These are phyloP conservation scores for Trichoderma aggressivum DNA, from an alignment of 2,329 filamentous ascomycete genomes.

Conservation along the genomic window DNA sequence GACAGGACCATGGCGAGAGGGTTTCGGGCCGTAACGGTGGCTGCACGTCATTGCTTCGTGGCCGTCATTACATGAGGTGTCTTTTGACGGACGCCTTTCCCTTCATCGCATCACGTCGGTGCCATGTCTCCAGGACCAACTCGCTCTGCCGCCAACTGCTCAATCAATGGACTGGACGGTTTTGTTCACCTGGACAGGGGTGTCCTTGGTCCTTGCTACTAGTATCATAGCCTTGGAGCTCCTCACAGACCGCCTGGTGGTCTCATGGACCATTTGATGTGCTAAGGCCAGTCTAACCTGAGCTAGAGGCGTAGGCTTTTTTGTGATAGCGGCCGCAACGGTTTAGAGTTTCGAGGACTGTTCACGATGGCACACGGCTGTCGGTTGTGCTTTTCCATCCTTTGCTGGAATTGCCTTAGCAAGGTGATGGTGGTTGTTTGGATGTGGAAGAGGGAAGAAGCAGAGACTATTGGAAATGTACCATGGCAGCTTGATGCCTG, in stretches of 20 bases:
- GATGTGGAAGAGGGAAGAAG: neutral
- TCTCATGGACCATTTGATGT: neutral
- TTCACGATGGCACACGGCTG: neutral
- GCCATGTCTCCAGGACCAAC: neutral
- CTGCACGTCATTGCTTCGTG: neutral
- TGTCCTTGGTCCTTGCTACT: neutral
- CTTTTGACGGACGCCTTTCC: neutral
- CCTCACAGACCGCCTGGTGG: slow-evolving; percentile 1
- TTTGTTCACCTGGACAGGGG: neutral
- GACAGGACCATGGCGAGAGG: neutral
- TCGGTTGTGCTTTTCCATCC: neutral
- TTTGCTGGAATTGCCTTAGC: neutral
- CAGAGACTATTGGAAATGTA: neutral
- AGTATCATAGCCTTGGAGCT: neutral
- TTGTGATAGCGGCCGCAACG: neutral
- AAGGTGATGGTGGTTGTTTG: neutral
- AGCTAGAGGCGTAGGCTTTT: neutral
- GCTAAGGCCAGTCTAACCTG: neutral
- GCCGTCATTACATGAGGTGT: neutral
- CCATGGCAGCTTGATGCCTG: neutral
- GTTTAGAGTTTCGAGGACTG: neutral
- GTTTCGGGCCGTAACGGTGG: neutral
- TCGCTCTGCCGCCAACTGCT: neutral
- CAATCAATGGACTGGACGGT: neutral
- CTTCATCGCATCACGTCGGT: neutral